These are phyloP conservation scores for Trichoderma virens DNA, from an alignment of 495 filamentous ascomycete species.

Conservation along the genomic window DNA sequence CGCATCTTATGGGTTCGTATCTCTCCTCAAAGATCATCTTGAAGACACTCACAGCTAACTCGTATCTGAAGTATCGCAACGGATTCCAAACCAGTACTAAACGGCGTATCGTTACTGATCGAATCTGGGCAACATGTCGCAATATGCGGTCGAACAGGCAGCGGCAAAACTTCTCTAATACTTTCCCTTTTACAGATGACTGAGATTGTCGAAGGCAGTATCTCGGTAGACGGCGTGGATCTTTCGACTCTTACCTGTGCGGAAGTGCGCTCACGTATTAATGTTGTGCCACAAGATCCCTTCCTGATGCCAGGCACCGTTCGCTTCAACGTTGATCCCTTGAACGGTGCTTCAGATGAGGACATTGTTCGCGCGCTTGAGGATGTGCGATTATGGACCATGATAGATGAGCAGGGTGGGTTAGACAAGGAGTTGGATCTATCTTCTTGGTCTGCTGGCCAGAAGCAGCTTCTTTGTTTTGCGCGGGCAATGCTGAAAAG, in stretches of 20 bases:
- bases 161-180: conserved; percentile 32
- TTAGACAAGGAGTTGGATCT: conserved; percentile 26
- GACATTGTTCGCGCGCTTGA: conserved; percentile 26
- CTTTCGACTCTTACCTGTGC: conserved; percentile 21
- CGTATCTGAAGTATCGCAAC: background rate
- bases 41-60: background rate
- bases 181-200: conserved; percentile 28
- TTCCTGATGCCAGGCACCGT: conserved; percentile 34
- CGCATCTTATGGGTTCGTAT: background rate
- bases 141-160: conserved; percentile 38
- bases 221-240: conserved; percentile 34
- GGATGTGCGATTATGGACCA: conserved; percentile 29
- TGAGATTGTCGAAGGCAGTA: conserved; percentile 23
- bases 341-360: conserved; percentile 19
- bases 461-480: conserved; percentile 40
- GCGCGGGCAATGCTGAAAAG: conserved; percentile 31
- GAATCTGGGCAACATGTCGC: conserved; percentile 33
- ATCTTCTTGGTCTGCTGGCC: conserved; percentile 33
- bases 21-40: conserved; percentile 8
- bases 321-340: conserved; percentile 38
- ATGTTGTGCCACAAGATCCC: conserved; percentile 38
- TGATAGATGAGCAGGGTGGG: conserved; percentile 29
- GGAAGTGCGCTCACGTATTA: conserved; percentile 23
- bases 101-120: conserved; percentile 17
- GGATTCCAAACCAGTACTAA: background rate